Evolutionary conservation across 2,329 filamentous ascomycete genomes (phyloP).

Genomic region (Calonectria honghensis): DNA sequence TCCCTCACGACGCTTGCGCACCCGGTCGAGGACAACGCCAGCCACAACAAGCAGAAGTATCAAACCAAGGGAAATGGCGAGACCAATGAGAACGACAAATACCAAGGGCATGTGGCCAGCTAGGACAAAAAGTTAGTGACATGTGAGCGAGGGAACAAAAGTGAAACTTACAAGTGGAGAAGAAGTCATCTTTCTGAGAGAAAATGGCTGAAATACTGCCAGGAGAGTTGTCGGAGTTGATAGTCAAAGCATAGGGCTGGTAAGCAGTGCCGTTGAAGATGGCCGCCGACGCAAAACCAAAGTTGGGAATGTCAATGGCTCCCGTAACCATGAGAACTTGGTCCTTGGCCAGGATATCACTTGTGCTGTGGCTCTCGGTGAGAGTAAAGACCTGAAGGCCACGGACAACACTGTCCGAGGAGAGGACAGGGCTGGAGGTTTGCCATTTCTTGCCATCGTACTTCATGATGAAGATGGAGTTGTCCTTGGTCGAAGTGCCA

Average conservation of each 20-base stretch:
- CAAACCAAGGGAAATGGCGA: slow-evolving; percentile 85
- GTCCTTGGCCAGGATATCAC: slow-evolving; percentile 77
- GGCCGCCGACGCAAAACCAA: slow-evolving; percentile 89
- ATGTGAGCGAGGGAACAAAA: neutral
- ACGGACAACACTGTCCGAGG: slow-evolving; percentile 79
- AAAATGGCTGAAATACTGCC: slow-evolving; percentile 90
- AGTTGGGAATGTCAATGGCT: slow-evolving; percentile 82
- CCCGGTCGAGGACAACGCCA: slow-evolving; percentile 84
- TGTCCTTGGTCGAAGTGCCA: slow-evolving; percentile 78
- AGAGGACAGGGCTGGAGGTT: slow-evolving; percentile 78
- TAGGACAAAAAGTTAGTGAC: slow-evolving; percentile 42
- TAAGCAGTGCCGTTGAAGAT: slow-evolving; percentile 90
- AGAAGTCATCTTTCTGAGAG: slow-evolving; percentile 86
- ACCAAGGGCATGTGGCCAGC: slow-evolving; percentile 80
- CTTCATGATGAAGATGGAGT: slow-evolving; percentile 86
- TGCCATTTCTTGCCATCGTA: slow-evolving; percentile 85
- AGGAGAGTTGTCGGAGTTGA: slow-evolving; percentile 76
- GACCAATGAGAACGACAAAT: slow-evolving; percentile 86
- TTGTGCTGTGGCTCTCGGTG: slow-evolving; percentile 79
- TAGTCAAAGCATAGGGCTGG: slow-evolving; percentile 87
- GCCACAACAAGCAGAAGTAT: slow-evolving; percentile 86
- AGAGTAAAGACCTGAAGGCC: slow-evolving; percentile 89
- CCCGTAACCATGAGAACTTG: slow-evolving; percentile 91
- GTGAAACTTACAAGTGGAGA: slow-evolving; percentile 76
- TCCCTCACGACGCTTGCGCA: slow-evolving; percentile 85